These are phyloP conservation scores for Inonotus obliquus DNA, from an alignment of 1,284 basidiomycete genomes.

Conservation along the genomic window DNA sequence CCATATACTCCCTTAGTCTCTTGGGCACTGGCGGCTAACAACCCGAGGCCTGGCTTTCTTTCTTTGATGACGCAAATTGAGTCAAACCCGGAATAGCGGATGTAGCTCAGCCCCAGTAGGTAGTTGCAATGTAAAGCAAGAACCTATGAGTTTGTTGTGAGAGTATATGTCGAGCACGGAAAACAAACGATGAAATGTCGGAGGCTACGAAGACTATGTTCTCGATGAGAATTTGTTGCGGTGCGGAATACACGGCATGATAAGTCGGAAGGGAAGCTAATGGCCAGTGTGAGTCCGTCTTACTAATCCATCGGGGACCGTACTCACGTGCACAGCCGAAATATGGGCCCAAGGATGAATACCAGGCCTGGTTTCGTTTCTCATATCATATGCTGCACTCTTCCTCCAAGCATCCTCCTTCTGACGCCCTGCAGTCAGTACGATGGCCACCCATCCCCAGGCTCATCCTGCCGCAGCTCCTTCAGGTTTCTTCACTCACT, in stretches of 20 bases:
- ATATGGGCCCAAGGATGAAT: not conserved
- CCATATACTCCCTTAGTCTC: not conserved
- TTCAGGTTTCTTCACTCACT: constrained; percentile 7
- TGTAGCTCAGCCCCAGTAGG: too few relatives aligned
- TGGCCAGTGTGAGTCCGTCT: not conserved
- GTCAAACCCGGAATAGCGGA: too few relatives aligned
- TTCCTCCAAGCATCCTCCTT: constrained; percentile 5
- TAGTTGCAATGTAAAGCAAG: too few relatives aligned
- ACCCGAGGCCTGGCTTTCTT: too few relatives aligned
- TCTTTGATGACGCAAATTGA: too few relatives aligned
- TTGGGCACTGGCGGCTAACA: too few relatives aligned
- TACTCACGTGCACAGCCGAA: not conserved
- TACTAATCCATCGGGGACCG: not conserved
- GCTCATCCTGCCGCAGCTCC: constrained; percentile 15
- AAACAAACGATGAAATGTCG: not conserved
- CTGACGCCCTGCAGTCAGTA: constrained; percentile 1
- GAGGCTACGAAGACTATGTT: not conserved
- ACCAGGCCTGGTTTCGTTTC: too few relatives aligned
- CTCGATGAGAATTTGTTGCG: not conserved
- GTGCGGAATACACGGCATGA: too few relatives aligned
- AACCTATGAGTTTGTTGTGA: not conserved
- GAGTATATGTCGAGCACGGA: not conserved
- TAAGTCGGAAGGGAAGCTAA: too few relatives aligned
- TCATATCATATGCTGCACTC: constrained; percentile 2
- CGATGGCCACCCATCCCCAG: constrained; percentile 25